Conservation (phyloP, 176 grass and related monocot genomes). For the Pharus latifolius region DNA sequence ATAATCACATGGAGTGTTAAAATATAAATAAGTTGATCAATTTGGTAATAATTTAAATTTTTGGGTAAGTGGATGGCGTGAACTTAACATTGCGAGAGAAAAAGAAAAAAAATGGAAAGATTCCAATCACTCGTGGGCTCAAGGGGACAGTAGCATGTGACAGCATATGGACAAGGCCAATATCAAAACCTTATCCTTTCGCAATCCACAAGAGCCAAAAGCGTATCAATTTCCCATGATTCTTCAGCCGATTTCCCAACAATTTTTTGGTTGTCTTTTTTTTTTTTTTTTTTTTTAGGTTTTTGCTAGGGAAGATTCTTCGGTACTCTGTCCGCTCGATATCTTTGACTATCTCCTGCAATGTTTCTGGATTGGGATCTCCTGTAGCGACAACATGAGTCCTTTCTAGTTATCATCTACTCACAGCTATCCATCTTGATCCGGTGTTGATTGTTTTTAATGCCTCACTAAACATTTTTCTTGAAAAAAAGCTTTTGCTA, state of each 20-base stretch:
- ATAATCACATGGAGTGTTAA: too few species aligned
- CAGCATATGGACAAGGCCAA: not conserved
- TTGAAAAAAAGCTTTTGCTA: too few species aligned
- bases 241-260: not conserved
- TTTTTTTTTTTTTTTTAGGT: not conserved
- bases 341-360: not conserved
- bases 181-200: not conserved
- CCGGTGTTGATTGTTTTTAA: too few species aligned
- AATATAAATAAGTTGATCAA: too few species aligned
- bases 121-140: not conserved
- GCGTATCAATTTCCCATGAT: not conserved
- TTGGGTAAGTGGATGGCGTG: too few species aligned
- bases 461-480: too few species aligned
- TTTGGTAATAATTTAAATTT: too few species aligned
- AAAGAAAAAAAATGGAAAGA: not conserved
- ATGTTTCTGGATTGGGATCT: not conserved
- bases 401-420: not conserved
- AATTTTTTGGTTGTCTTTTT: not conserved
- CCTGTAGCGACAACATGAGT: not conserved
- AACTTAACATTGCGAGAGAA: too few species aligned
- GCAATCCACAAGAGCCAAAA: not conserved
- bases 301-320: not conserved
- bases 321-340: not conserved
- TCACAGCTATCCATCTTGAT: not conserved
- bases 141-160: not conserved